Percentiles rank a stretch among this genome's conserved stretches.
These are phyloP conservation scores for Teunomyces lycoperdinae DNA, from an alignment of 805 yeast species.

Conservation along the genomic window DNA sequence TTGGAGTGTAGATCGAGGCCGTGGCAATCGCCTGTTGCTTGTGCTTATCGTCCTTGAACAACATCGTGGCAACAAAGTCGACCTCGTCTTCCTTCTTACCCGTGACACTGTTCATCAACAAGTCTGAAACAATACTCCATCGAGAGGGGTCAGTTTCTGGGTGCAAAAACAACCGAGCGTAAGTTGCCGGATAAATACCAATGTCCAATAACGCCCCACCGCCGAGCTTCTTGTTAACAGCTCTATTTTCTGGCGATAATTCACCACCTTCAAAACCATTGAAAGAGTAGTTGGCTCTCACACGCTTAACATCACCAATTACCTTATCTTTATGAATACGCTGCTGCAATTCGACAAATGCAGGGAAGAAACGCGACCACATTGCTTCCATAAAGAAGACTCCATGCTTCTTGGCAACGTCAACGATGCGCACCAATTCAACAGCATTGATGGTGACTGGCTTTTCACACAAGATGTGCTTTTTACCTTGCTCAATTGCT, in stretches of 20 bases:
- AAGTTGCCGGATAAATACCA: slow-evolving; percentile 52
- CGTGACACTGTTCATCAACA: slow-evolving; percentile 25
- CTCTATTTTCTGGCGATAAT: slow-evolving; percentile 34
- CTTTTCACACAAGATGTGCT: slow-evolving; percentile 55
- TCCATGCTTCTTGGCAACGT: slow-evolving; percentile 41
- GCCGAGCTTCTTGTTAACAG: slow-evolving; percentile 39
- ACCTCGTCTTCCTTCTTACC: slow-evolving; percentile 37
- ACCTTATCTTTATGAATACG: slow-evolving; percentile 37
- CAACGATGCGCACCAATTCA: slow-evolving; percentile 42
- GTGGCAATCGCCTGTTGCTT: slow-evolving; percentile 40
- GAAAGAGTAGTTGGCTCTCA: slow-evolving; percentile 42
- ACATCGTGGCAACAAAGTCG: slow-evolving; percentile 38
- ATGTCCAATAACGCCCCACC: slow-evolving; percentile 59
- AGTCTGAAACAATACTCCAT: slow-evolving; percentile 24
- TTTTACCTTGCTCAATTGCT: slow-evolving; percentile 45
- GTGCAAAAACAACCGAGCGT: slow-evolving; percentile 40
- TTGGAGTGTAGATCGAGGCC: slow-evolving; percentile 9
- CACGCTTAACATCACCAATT: slow-evolving; percentile 46
- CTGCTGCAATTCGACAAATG: slow-evolving; percentile 31
- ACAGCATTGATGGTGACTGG: slow-evolving; percentile 48
- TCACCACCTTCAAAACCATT: slow-evolving; percentile 25
- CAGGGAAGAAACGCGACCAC: slow-evolving; percentile 57
- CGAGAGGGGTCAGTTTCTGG: slow-evolving; percentile 10
- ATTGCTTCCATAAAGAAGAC: slow-evolving; percentile 57
- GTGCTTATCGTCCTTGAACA: slow-evolving; percentile 39